Evolutionary conservation across 192 early-diverging fungal species (phyloP).

Genomic region (Phlyctochytrium planicorne): DNA sequence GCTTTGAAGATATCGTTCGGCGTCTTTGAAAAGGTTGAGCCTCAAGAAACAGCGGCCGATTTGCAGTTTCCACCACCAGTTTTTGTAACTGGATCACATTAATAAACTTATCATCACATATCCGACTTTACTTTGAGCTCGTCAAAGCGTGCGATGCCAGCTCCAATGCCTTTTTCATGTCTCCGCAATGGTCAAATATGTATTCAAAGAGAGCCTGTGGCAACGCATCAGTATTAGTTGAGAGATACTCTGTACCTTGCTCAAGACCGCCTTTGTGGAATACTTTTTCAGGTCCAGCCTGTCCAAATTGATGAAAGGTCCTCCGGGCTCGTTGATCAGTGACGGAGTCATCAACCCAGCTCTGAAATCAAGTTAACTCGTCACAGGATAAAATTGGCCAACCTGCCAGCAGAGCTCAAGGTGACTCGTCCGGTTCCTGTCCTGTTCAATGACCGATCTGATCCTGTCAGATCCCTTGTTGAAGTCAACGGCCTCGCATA

Average conservation of each 20-base stretch:
- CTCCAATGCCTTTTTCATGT: constrained; percentile 25
- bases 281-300: constrained; percentile 6
- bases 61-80: constrained; percentile 44
- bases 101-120: neutral
- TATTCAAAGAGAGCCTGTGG: constrained; percentile 27
- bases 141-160: constrained; percentile 13
- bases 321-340: neutral
- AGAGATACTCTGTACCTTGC: constrained; percentile 1
- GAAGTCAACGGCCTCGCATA: constrained; percentile 15
- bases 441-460: neutral
- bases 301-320: constrained; percentile 14
- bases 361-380: neutral
- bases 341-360: constrained; percentile 14
- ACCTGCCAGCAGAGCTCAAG: no score
- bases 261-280: constrained; percentile 6
- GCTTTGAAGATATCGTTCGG: constrained; percentile 21
- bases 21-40: constrained; percentile 21
- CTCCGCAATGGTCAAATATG: neutral
- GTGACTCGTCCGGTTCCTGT: neutral
- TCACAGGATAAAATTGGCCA: constrained; percentile 1
- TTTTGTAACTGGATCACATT: constrained; percentile 13
- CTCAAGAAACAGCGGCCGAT: constrained; percentile 22
- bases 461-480: neutral
- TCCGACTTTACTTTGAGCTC: constrained; percentile 14
- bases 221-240: neutral